Evolutionary conservation across 225 moss, liverwort and hornwort genomes (phyloP).

Genomic region (Physcomitrium patens): DNA sequence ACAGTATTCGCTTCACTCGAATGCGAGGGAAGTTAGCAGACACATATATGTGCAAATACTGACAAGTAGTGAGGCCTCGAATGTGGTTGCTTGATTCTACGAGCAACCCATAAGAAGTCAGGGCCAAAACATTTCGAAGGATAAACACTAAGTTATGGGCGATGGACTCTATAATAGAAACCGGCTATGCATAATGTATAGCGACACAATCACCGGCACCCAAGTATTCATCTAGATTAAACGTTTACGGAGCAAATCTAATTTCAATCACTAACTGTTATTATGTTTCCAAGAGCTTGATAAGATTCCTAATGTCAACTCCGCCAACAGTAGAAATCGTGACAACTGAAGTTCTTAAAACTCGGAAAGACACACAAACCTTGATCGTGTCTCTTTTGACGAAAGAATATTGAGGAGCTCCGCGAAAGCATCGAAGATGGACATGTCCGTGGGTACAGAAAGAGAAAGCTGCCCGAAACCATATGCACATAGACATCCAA

Average conservation of each 20-base stretch:
- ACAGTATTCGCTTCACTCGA: constrained; percentile 13
- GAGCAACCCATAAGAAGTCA: neutral
- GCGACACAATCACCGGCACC: no score
- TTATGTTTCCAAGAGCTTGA: neutral
- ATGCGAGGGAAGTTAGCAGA: constrained; percentile 12
- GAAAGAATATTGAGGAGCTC: constrained; percentile 81
- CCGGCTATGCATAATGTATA: no score
- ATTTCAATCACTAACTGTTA: neutral
- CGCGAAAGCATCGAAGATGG: constrained; percentile 88
- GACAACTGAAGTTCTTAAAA: neutral
- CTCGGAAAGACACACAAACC: constrained; percentile 48
- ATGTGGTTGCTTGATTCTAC: neutral
- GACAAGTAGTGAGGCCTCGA: neutral
- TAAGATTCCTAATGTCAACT: constrained; percentile 21
- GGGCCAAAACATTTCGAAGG: neutral
- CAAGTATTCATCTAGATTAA: constrained; percentile 9
- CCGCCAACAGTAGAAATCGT: constrained; percentile 5
- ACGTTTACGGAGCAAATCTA: neutral
- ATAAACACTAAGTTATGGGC: neutral
- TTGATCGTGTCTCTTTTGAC: constrained; percentile 72
- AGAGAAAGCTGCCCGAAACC: constrained; percentile 74
- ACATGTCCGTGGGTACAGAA: constrained; percentile 76
- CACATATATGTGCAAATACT: neutral
- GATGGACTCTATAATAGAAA: neutral
- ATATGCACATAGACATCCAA: constrained; percentile 79